phyloP scores from a whole-genome alignment of 371 early-diverging fungal species.

The Mucor indicus region DNA sequence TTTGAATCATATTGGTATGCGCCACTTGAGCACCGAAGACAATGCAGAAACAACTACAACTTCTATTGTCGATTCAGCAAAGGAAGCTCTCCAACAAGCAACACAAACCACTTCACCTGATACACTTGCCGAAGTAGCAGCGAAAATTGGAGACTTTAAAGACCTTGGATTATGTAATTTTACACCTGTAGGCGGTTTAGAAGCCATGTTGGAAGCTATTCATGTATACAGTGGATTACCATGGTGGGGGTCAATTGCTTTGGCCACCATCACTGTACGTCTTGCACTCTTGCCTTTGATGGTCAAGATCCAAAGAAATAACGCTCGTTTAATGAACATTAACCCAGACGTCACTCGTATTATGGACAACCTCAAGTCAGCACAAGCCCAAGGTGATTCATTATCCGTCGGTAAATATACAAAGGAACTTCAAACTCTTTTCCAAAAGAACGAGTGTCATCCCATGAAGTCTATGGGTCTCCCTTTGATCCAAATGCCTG shows the following conservation, averaged over 20 bases:
- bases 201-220: slow-evolving; percentile 74
- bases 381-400: slow-evolving; percentile 57
- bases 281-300: slow-evolving; percentile 72
- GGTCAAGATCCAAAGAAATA: slow-evolving; percentile 73
- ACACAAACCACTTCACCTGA: slow-evolving; percentile 43
- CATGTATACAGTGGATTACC: slow-evolving; percentile 85
- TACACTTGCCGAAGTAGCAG: slow-evolving; percentile 40
- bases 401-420: slow-evolving; percentile 52
- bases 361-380: slow-evolving; percentile 61
- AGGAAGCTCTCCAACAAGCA: slow-evolving; percentile 20
- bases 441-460: slow-evolving; percentile 62
- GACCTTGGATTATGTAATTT: slow-evolving; percentile 73
- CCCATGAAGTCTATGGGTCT: slow-evolving; percentile 64
- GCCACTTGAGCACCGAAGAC: slow-evolving; percentile 20
- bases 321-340: slow-evolving; percentile 70
- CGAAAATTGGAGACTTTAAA: slow-evolving; percentile 79
- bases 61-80: slow-evolving; percentile 9
- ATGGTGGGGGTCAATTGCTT: slow-evolving; percentile 90
- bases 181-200: slow-evolving; percentile 76
- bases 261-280: slow-evolving; percentile 72
- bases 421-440: slow-evolving; percentile 57
- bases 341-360: slow-evolving; percentile 74
- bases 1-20: slow-evolving; percentile 12
- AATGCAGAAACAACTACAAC: background rate
- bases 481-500: slow-evolving; percentile 76